A percentile compares a stretch with the other conserved stretches of the same genome.
phyloP scores from a whole-genome alignment of 1,284 basidiomycete genomes.

The Cutaneotrichosporon sp. region DNA sequence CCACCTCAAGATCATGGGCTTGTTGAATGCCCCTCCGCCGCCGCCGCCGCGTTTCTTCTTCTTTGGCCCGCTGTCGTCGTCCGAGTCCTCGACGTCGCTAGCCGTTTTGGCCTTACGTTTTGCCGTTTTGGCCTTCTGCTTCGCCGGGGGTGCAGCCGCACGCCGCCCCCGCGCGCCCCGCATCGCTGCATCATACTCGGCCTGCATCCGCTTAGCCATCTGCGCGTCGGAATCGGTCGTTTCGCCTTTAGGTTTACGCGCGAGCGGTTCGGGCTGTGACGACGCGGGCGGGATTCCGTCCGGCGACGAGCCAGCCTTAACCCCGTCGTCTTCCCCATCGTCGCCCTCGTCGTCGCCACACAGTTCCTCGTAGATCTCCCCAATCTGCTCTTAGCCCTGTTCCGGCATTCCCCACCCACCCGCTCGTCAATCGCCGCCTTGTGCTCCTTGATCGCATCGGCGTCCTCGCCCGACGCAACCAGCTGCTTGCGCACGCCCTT shows the following conservation, averaged over 20 bases:
- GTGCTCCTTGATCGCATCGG: constrained; percentile 35
- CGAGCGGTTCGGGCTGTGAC: constrained; percentile 25
- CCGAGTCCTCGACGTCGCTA: constrained; percentile 23
- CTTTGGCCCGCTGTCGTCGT: constrained; percentile 18
- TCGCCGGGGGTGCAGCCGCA: constrained; percentile 21
- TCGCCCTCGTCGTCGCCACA: constrained; percentile 7
- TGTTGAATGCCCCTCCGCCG: constrained; percentile 45
- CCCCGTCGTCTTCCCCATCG: constrained; percentile 2
- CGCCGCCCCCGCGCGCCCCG: constrained; percentile 21
- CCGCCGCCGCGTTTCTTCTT: constrained; percentile 24
- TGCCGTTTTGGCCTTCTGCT: constrained; percentile 32
- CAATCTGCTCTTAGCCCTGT: constrained; percentile 29
- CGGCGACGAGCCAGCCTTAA: not conserved
- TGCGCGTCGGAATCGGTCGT: constrained; percentile 21
- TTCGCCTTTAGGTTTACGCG: constrained; percentile 12
- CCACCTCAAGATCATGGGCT: constrained; percentile 45
- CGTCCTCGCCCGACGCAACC: constrained; percentile 35
- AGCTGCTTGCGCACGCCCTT: constrained; percentile 46
- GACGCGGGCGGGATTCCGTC: constrained; percentile 13
- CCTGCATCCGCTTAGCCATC: constrained; percentile 30
- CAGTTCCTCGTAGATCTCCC: constrained; percentile 36
- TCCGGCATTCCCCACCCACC: constrained; percentile 20
- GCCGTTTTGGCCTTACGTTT: constrained; percentile 23
- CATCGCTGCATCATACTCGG: constrained; percentile 26
- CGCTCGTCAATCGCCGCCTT: constrained; percentile 39